Evolutionary conservation across 163 green algal genomes (phyloP).

Genomic region (Chlamydomonas reinhardtii): DNA sequence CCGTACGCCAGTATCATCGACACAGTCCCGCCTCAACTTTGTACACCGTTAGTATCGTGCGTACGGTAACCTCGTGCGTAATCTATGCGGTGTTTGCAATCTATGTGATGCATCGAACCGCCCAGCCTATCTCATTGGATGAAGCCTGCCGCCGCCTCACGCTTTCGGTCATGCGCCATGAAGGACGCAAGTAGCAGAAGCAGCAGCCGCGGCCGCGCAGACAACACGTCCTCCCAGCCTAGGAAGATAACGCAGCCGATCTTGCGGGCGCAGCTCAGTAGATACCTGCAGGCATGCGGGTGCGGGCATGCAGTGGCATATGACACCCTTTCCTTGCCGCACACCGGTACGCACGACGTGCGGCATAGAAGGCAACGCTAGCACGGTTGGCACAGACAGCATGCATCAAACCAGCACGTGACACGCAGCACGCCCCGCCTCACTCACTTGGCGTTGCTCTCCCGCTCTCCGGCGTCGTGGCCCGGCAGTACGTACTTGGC

Average conservation of each 20-base stretch:
- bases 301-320: not conserved
- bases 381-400: no score
- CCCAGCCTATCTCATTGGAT: no score
- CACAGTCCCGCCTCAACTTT: no score
- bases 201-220: slow-evolving; percentile 69
- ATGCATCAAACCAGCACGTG: no score
- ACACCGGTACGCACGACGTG: not conserved
- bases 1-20: no score
- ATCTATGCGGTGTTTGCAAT: no score
- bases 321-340: no score
- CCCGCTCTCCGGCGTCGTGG: slow-evolving; percentile 51
- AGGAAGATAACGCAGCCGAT: slow-evolving; percentile 74
- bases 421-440: no score
- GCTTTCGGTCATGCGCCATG: slow-evolving; percentile 38
- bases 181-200: slow-evolving; percentile 59
- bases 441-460: slow-evolving; percentile 70
- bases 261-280: slow-evolving; percentile 75
- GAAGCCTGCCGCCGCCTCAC: not conserved
- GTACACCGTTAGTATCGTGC: no score
- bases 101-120: no score
- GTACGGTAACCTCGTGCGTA: no score
- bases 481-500: slow-evolving; percentile 58
- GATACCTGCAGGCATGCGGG: slow-evolving; percentile 54
- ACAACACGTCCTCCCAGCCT: slow-evolving; percentile 71
- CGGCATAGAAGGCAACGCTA: no score